These are phyloP conservation scores for Herpetomonas tarakana DNA, from an alignment of 208 protist species.

Conservation along the genomic window DNA sequence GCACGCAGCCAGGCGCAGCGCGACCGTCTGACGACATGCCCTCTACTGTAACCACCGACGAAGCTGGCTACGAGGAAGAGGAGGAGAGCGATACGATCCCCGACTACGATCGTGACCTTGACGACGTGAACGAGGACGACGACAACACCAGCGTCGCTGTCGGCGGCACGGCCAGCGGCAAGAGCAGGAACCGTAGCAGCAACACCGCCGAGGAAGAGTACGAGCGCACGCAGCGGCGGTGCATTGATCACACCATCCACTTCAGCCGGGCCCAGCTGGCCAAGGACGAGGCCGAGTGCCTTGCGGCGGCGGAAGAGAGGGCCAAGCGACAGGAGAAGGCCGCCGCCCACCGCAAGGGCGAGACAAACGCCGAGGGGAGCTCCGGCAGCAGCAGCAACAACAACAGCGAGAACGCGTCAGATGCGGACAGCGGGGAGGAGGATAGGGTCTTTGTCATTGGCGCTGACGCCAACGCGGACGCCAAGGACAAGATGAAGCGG, in stretches of 20 bases:
- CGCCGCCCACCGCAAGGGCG: not conserved
- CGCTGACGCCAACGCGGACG: not conserved
- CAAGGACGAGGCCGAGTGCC: not conserved
- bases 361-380: not conserved
- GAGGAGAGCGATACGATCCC: constrained; percentile 7
- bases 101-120: constrained; percentile 6
- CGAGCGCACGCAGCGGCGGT: not conserved
- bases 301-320: not conserved
- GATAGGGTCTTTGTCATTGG: not conserved
- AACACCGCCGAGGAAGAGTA: not conserved
- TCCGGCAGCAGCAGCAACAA: too few species aligned
- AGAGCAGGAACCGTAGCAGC: not conserved
- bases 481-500: constrained; percentile 9
- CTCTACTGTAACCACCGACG: not conserved
- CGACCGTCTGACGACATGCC: too few species aligned
- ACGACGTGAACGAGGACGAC: constrained; percentile 4
- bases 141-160: not conserved
- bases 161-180: not conserved
- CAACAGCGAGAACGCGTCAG: too few species aligned
- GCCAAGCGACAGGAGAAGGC: not conserved
- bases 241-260: not conserved
- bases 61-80: constrained; percentile 4
- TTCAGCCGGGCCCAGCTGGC: not conserved
- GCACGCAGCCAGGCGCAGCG: not conserved
- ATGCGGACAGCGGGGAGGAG: not conserved